Conservation (phyloP, 352 stramenopile genomes). For the Phytophthora pistaciae region DNA sequence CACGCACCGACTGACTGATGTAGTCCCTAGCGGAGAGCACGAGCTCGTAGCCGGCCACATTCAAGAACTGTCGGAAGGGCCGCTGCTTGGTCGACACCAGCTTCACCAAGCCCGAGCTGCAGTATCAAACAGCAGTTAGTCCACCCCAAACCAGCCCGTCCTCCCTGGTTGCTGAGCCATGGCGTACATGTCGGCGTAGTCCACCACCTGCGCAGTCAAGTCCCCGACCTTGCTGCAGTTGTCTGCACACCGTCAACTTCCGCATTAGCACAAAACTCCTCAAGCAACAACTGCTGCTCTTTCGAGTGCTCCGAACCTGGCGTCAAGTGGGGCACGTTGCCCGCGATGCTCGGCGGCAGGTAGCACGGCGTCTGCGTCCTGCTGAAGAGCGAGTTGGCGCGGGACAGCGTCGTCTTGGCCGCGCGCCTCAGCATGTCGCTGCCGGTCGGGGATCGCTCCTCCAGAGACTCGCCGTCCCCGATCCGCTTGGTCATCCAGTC, state of each 20-base stretch:
- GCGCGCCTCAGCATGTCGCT: conserved; percentile 40
- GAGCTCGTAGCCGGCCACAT: conserved; percentile 51
- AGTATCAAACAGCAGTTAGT: not conserved
- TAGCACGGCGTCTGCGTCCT: conserved; percentile 73
- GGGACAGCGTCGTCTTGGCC: conserved; percentile 19
- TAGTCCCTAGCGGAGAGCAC: conserved; percentile 82
- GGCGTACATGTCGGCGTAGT: conserved; percentile 80
- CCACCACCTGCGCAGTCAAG: conserved; percentile 67
- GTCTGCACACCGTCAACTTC: conserved; percentile 36
- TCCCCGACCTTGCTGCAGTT: conserved; percentile 69
- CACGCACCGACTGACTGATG: conserved; percentile 54
- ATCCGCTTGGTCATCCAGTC: conserved; percentile 13
- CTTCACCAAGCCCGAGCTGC: conserved; percentile 28
- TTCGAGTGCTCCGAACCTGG: conserved; percentile 42
- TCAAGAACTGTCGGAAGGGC: conserved; percentile 62
- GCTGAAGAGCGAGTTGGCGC: conserved; percentile 40
- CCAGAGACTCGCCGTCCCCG: not conserved
- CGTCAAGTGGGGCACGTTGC: conserved; percentile 79
- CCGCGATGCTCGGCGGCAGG: conserved; percentile 68
- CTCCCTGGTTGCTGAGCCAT: not conserved
- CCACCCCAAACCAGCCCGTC: not conserved
- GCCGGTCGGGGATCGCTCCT: conserved; percentile 28
- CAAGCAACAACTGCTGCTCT: not conserved
- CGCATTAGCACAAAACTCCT: not conserved
- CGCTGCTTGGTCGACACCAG: conserved; percentile 48